Evolutionary conservation across 2,329 filamentous ascomycete genomes (phyloP), one percentile per base, ranked within the genome.

Genomic region (Aspergillaceae sp.): DNA sequence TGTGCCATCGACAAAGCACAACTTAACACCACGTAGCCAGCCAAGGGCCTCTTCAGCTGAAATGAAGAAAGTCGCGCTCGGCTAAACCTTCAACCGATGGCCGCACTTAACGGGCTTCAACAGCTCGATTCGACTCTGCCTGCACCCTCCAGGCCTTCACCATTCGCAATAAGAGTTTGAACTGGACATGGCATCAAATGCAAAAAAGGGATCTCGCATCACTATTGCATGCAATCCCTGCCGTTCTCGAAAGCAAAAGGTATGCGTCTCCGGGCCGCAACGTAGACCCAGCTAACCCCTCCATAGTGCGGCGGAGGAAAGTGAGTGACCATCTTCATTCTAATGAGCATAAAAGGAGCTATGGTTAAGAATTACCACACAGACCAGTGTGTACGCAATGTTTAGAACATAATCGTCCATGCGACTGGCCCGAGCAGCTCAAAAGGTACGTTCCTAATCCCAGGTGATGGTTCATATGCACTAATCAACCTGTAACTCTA

Each of bases 161-260:
- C 19, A 19, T 19, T 19, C 19, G 19, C 19, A 19, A 19, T 19
- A 19, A 19, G 19, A 19, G 19, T 19, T 19, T 19, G 19, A 19
- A 19, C 19, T 19, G 19, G 19, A 19, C 19, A 19, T 19, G 19
- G 19, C 42, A 33, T 29, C 28, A 32, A 52, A 51, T 26, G 44
- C 43, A 40, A 66, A 55, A 47, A 63, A 55, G 53, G 55, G 54
- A 10, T 60, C 62, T 7, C 61, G 68, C 6, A 69, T 68, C 37
- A 69, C 66, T 11, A 61, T 60, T 1, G 67, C 68, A 4, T 71
- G 68, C 47, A 68, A 68, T 49, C 58, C 64, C 1, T 71, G 69
- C 50, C 63, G 68, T 5, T 58, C 61, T 4, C 62, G 66, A 35
- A 72, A 71, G 51, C 68, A 71, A 47, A 71, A 70, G 60, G 68